Percentiles rank a stretch among this genome's conserved stretches.
Evolutionary conservation across 192 early-diverging fungal species (phyloP).

Genomic region (Phlyctochytrium planicorne): DNA sequence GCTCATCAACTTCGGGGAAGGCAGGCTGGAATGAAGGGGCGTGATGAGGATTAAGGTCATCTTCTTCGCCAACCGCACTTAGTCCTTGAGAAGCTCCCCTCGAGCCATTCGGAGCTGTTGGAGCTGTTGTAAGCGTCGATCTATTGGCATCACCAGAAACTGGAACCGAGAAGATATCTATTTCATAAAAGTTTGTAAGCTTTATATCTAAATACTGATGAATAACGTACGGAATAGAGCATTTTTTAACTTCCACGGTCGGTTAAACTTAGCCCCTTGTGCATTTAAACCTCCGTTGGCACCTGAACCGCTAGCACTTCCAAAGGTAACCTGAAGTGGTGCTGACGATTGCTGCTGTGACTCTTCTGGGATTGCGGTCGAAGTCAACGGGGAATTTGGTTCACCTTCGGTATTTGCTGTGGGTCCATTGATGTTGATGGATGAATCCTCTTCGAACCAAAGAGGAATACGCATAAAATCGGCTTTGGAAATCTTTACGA

Average conservation of each 20-base stretch:
- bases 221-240: constrained; percentile 43
- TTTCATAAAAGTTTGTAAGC: neutral
- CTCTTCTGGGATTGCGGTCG: no score
- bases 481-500: constrained; percentile 29
- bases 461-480: constrained; percentile 42
- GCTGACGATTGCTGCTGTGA: no score
- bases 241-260: constrained; percentile 47
- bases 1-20: neutral
- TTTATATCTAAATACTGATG: no score
- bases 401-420: no score
- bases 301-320: neutral
- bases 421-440: no score
- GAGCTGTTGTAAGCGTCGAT: neutral
- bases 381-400: no score
- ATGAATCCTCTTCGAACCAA: constrained; percentile 57
- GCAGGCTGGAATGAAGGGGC: no score
- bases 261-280: constrained; percentile 40
- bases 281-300: no score
- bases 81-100: neutral
- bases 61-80: constrained; percentile 2
- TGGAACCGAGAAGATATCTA: constrained; percentile 4
- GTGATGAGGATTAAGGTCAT: neutral
- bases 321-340: no score
- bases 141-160: neutral
- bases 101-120: neutral